Evolutionary conservation across 371 early-diverging fungal species (phyloP).

Genomic region (Actinomortierella ambigua): DNA sequence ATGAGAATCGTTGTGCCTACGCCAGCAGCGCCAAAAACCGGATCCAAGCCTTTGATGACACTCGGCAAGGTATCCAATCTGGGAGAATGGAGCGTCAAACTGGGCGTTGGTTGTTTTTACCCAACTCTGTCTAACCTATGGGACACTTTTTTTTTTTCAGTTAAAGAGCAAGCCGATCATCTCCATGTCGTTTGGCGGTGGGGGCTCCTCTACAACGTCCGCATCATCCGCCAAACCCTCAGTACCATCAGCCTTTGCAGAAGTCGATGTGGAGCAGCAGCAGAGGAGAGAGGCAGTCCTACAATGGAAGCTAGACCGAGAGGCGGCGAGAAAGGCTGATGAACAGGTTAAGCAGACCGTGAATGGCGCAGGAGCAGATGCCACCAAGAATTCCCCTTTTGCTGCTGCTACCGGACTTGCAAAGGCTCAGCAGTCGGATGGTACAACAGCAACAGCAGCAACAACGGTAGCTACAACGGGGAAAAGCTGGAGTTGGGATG

Average conservation of each 20-base stretch:
- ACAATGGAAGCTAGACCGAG: conserved; percentile 70
- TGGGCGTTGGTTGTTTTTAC: not conserved
- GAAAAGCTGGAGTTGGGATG: conserved; percentile 47
- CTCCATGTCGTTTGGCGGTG: conserved; percentile 8
- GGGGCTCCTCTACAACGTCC: conserved; percentile 13
- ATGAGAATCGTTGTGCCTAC: not conserved
- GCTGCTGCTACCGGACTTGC: not conserved
- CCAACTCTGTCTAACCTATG: not conserved
- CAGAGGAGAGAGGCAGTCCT: conserved; percentile 75
- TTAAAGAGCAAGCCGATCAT: conserved; percentile 15
- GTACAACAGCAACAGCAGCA: conserved; percentile 6
- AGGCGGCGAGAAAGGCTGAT: conserved; percentile 57
- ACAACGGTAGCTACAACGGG: conserved; percentile 2
- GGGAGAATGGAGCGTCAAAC: no score
- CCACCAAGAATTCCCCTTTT: not conserved
- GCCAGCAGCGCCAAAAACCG: conserved; percentile 3
- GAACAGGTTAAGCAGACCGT: conserved; percentile 20
- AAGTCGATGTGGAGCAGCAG: conserved; percentile 23
- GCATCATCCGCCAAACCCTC: conserved; percentile 12
- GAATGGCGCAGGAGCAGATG: not conserved
- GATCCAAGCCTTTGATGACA: not conserved
- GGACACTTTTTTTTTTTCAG: not conserved
- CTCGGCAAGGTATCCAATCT: no score
- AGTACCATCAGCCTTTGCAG: conserved; percentile 35
- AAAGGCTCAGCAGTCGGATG: not conserved